Evolutionary conservation across 371 early-diverging fungal species (phyloP), one percentile per base, ranked within the genome.

Genomic region (Mortierella sp.): DNA sequence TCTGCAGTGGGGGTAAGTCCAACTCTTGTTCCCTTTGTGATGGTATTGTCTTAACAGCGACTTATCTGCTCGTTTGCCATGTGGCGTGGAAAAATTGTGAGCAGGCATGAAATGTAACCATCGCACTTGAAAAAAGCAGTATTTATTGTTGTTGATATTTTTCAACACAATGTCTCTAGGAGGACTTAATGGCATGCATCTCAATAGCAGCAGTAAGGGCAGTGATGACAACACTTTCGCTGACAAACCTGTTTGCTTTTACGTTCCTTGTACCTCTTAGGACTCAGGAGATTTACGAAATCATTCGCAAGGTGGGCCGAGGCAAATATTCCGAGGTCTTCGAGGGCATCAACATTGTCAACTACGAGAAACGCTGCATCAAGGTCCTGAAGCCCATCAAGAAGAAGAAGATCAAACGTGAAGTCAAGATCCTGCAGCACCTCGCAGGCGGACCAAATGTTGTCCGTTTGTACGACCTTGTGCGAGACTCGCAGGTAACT

Each of bases 291-390:
- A 96, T 96, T 82, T 99, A 99, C 88, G 97, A 98, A 89, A 98
- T 99, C 79, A 91, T 97, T 29, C 93, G 96, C 72, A 98, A 98
- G 89, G 92, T 99, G 29, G 99, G 99, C 38, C 95, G 99, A 70
- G 99, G 99, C 75, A 99, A 99, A 91, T 99, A 99, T 92, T 99
- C 99, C 4, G 99, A 99, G 88, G 99, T 99, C 7, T 99, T 99
- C 90, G 97, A 98, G 90, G 99, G 99, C 10, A 90, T 96, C 85
- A 95, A 97, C 88, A 89, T 97, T 48, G 89, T 88, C 70, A 92
- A 90, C 81, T 78, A 90, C 76, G 90, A 93, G 73, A 94, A 95
- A 83, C 96, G 97, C 85, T 96, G 99, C 77, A 99, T 99, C 92
- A 99, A 99, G 91, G 99, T 98, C 24, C 94, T 99, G 73, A 99